These are phyloP conservation scores for Leersia perrieri DNA, from an alignment of 176 grass and related monocot genomes.

Conservation along the genomic window DNA sequence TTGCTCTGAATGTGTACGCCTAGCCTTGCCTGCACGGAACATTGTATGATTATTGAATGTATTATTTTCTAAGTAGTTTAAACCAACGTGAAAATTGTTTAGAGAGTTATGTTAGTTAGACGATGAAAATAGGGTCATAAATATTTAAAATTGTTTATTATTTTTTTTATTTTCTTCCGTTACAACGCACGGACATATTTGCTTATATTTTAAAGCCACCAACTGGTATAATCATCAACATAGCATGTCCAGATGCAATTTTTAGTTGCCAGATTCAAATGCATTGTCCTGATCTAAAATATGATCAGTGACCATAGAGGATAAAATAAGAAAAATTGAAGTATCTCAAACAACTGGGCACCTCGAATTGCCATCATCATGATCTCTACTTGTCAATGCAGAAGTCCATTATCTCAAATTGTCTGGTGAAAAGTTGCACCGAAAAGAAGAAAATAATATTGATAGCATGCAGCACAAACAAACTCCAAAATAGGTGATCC, in stretches of 20 bases:
- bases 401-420: not conserved
- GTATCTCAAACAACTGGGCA: not conserved
- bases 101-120: too few relatives aligned
- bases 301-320: not conserved
- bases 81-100: too few relatives aligned
- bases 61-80: too few relatives aligned
- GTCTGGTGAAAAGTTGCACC: not conserved
- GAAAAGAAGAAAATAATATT: not conserved
- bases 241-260: not conserved
- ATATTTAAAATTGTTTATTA: too few relatives aligned
- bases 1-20: too few relatives aligned
- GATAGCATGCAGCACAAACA: not conserved
- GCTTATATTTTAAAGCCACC: not conserved
- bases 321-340: not conserved
- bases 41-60: too few relatives aligned
- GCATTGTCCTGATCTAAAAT: not conserved
- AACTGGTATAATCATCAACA: not conserved
- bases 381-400: slow-evolving; percentile 14
- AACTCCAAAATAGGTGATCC: slow-evolving; percentile 22
- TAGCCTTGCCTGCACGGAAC: too few relatives aligned
- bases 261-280: not conserved
- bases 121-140: too few relatives aligned
- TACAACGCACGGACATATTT: too few relatives aligned
- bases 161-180: too few relatives aligned
- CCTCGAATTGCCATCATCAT: not conserved